phyloP scores from a whole-genome alignment of 75 land plant species.

The Cryptomeria japonica region DNA sequence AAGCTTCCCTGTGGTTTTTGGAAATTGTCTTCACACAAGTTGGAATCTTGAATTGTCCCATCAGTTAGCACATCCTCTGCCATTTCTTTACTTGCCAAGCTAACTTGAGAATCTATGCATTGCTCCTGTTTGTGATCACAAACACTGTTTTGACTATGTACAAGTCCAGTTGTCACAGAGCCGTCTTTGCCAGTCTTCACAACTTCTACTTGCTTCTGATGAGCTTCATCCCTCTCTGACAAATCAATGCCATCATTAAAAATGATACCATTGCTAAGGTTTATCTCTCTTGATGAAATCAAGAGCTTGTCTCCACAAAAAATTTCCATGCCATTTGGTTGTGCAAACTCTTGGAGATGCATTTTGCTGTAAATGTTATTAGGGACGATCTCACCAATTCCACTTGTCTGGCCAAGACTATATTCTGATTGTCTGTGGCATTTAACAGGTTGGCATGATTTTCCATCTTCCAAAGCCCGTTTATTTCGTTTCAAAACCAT shows the following conservation, averaged over 20 bases:
- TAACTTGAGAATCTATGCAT: background rate
- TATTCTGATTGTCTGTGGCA: background rate
- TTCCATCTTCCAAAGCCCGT: background rate
- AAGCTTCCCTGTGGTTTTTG: background rate
- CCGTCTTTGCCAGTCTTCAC: background rate
- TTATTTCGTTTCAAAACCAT: constrained; percentile 4
- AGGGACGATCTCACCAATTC: background rate
- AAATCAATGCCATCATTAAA: background rate
- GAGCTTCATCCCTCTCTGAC: background rate
- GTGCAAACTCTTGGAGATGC: background rate
- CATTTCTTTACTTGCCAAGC: background rate
- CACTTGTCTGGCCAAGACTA: background rate
- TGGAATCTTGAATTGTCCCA: background rate
- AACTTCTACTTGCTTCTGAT: constrained; percentile 1
- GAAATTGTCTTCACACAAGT: background rate
- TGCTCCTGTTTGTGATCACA: background rate
- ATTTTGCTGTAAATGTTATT: background rate
- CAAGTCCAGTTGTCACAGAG: background rate
- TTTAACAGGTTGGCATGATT: constrained; percentile 1
- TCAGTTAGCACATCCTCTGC: background rate
- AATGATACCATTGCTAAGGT: background rate
- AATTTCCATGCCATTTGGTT: background rate
- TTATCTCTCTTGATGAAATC: background rate
- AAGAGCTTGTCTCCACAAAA: background rate
- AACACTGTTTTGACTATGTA: background rate